phyloP scores from a whole-genome alignment of 2,329 filamentous ascomycete genomes.

The Graphium sp. region DNA sequence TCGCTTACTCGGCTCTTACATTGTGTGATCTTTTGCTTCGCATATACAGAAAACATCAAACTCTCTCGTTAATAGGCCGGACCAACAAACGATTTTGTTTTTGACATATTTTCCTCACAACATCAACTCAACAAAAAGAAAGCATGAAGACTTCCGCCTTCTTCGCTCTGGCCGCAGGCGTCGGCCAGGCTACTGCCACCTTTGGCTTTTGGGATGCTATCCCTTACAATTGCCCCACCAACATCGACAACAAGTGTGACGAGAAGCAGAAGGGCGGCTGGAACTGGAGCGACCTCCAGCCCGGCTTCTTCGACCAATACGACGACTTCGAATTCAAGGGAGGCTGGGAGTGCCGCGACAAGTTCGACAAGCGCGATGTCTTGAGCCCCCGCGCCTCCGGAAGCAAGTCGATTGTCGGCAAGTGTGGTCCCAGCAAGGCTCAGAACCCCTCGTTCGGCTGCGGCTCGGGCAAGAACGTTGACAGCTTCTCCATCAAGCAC shows the following conservation, averaged over 20 bases:
- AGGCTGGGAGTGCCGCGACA: constrained; percentile 55
- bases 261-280: constrained; percentile 54
- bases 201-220: constrained; percentile 15
- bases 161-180: constrained; percentile 31
- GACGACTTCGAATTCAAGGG: constrained; percentile 56
- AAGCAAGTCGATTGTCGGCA: constrained; percentile 44
- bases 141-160: constrained; percentile 35
- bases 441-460: constrained; percentile 39
- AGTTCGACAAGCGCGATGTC: constrained; percentile 37
- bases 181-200: constrained; percentile 30
- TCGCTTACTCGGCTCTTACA: constrained; percentile 8
- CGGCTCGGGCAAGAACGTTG: constrained; percentile 19
- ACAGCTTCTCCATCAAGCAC: constrained; percentile 58
- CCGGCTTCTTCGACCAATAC: constrained; percentile 48
- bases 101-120: constrained; percentile 6
- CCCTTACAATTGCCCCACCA: constrained; percentile 50
- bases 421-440: constrained; percentile 24
- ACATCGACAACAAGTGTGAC: constrained; percentile 64
- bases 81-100: constrained; percentile 1
- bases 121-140: constrained; percentile 4
- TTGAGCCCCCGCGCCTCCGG: constrained; percentile 32
- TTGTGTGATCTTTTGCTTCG: constrained; percentile 6
- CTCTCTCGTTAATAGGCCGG: too few relatives aligned
- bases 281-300: constrained; percentile 47
- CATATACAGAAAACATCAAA: constrained; percentile 1